phyloP scores from a whole-genome alignment of 176 grass and related monocot species.

The Panicum miliaceum region DNA sequence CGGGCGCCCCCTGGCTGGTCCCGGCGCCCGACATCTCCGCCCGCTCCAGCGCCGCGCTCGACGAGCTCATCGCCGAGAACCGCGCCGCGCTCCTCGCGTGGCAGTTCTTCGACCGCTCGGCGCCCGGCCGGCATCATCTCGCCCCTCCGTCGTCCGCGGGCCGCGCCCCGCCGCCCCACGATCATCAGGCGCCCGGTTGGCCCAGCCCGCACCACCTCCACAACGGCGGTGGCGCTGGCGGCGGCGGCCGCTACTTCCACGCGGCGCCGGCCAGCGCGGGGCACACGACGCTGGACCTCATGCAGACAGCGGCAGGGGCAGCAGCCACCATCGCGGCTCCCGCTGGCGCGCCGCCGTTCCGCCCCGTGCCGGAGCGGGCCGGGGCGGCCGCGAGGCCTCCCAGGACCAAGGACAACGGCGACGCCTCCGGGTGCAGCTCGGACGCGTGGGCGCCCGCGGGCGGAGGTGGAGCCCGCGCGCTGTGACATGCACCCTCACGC shows the following conservation, averaged over 20 bases:
- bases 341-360: slow-evolving; percentile 20
- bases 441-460: slow-evolving; percentile 64
- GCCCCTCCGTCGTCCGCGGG: not conserved
- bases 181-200: slow-evolving; percentile 5
- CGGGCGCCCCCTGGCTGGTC: slow-evolving; percentile 47
- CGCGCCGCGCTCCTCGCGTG: slow-evolving; percentile 66
- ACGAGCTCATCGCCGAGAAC: slow-evolving; percentile 90
- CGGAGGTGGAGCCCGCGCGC: slow-evolving; percentile 42
- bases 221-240: not conserved
- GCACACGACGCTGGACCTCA: slow-evolving; percentile 82
- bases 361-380: slow-evolving; percentile 37
- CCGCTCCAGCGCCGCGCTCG: slow-evolving; percentile 72
- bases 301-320: slow-evolving; percentile 47
- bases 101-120: slow-evolving; percentile 55
- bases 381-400: slow-evolving; percentile 14
- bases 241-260: slow-evolving; percentile 15
- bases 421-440: slow-evolving; percentile 55
- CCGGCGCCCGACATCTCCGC: slow-evolving; percentile 54
- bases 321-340: not conserved
- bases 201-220: not conserved
- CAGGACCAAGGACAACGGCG: slow-evolving; percentile 14
- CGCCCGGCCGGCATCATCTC: not conserved
- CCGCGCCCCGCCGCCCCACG: not conserved
- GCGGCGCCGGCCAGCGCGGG: not conserved
- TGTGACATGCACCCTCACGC: slow-evolving; percentile 30